Evolutionary conservation across 495 filamentous ascomycete species (phyloP).

Genomic region (Penicillium desertorum): DNA sequence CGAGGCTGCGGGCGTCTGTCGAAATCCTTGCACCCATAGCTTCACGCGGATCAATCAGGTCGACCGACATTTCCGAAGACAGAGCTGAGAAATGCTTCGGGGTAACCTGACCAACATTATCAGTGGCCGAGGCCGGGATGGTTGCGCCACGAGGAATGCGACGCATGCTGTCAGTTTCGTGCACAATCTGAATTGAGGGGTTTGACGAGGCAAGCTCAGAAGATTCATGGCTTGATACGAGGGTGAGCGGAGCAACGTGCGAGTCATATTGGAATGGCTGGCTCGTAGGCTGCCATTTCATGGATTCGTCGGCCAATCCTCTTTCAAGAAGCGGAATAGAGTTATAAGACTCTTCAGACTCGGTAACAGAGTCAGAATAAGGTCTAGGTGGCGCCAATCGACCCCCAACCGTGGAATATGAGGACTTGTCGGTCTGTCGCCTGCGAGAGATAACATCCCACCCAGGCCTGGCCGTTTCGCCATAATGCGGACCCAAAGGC

Average conservation of each 20-base stretch:
- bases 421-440: slow-evolving; percentile 32
- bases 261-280: slow-evolving; percentile 9
- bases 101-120: slow-evolving; percentile 15
- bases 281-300: slow-evolving; percentile 39
- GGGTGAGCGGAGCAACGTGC: slow-evolving; percentile 25
- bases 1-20: slow-evolving; percentile 34
- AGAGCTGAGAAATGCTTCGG: slow-evolving; percentile 60
- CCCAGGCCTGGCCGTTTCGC: slow-evolving; percentile 9
- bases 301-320: slow-evolving; percentile 60
- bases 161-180: slow-evolving; percentile 57
- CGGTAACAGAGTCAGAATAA: slow-evolving; percentile 44
- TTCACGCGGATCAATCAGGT: slow-evolving; percentile 54
- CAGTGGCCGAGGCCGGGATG: slow-evolving; percentile 36
- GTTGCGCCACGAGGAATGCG: slow-evolving; percentile 50
- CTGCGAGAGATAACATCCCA: slow-evolving; percentile 24
- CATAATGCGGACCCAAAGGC: background rate
- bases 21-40: slow-evolving; percentile 40
- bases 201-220: slow-evolving; percentile 44
- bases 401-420: slow-evolving; percentile 33
- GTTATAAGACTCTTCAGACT: slow-evolving; percentile 70
- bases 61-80: slow-evolving; percentile 77
- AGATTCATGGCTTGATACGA: slow-evolving; percentile 29
- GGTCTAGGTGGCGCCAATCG: slow-evolving; percentile 34
- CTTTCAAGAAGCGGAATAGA: slow-evolving; percentile 76
- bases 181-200: slow-evolving; percentile 54